Base-by-base conservation (phyloP, 805 yeast genomes). In the Geotrichum ghanense region DNA sequence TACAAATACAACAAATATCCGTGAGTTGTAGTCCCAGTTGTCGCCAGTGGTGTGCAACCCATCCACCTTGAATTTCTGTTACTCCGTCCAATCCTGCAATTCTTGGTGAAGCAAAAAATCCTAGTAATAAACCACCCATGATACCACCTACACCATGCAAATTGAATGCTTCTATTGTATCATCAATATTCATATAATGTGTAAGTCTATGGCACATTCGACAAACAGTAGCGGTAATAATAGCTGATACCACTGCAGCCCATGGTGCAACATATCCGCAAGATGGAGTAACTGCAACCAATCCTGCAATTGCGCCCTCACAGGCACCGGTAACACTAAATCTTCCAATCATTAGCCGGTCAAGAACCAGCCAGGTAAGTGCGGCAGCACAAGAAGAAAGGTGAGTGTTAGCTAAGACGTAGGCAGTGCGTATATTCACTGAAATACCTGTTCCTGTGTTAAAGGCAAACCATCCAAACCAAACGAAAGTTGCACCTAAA, bases 241-340 rank as follows among this genome's bases (percentile, higher is more conserved):
- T 67, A 62, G 95, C 95, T 57, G 84, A 79, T 46, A 80, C 70
- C 34, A 83, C 73, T 1, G 95, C 75, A 44, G 86, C 76, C 79
- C 88, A 85, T 48, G 85, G 78, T 47, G 95, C 92, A 42, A 88
- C 90, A 61, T 71, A 89, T 53, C 97, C 97, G 19, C 97, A 97
- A 52, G 90, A 97, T 43, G 98, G 97, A 1, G 97, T 90, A 52
- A 90, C 81, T 61, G 92, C 92, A 43, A 92, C 97, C 51, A 90
- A 75, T 52, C 97, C 98, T 26, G 95, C 84, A 63, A 92, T 78
- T 50, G 88, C 83, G 60, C 98, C 98, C 45, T 88, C 81, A 67
- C 97, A 88, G 65, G 90, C 74, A 53, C 97, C 97, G 47, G 86
- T 88, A 22, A 95, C 80, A 48, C 95, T 84, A 89, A 94, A 87